A percentile compares a stretch with the other conserved stretches of the same genome.
These are phyloP conservation scores for Microsporum ferrugineum DNA, from an alignment of 2,329 filamentous ascomycete genomes.

Conservation along the genomic window DNA sequence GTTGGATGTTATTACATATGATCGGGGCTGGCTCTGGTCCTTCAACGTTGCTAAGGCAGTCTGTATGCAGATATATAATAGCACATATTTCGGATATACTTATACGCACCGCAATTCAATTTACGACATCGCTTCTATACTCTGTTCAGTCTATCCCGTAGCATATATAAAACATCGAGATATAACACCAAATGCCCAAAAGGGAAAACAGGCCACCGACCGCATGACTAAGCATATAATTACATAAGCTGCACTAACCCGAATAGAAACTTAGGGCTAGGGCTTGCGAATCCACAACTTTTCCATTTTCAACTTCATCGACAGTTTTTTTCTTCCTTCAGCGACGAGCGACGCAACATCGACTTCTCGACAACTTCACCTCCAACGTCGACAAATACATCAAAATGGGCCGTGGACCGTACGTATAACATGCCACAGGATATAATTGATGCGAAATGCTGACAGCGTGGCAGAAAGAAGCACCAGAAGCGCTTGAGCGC, in stretches of 20 bases:
- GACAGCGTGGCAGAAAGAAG: conserved; percentile 62
- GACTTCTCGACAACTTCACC: conserved; percentile 5
- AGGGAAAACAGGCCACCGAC: too few relatives aligned
- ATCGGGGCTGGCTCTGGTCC: too few relatives aligned
- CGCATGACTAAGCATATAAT: not conserved
- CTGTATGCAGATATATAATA: too few relatives aligned
- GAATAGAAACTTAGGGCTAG: conserved; percentile 6
- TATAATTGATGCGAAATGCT: conserved; percentile 2
- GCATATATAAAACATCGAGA: too few relatives aligned
- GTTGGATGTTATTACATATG: not conserved
- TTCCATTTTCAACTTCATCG: not conserved
- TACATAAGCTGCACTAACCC: not conserved
- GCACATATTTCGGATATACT: too few relatives aligned
- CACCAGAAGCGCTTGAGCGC: conserved; percentile 99
- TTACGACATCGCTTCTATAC: too few relatives aligned
- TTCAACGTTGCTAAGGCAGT: too few relatives aligned
- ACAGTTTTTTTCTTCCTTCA: conserved; percentile 1
- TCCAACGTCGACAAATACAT: conserved; percentile 22
- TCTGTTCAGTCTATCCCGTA: too few relatives aligned
- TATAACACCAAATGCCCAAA: too few relatives aligned
- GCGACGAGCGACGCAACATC: conserved; percentile 14
- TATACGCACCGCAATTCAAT: too few relatives aligned
- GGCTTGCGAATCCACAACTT: conserved; percentile 3
- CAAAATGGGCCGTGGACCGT: conserved; percentile 49
- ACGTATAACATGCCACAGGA: conserved; percentile 27